Percentiles rank a stretch among this genome's conserved stretches.
Conservation (phyloP, 495 filamentous ascomycete genomes). For the Penicillium antarcticum region DNA sequence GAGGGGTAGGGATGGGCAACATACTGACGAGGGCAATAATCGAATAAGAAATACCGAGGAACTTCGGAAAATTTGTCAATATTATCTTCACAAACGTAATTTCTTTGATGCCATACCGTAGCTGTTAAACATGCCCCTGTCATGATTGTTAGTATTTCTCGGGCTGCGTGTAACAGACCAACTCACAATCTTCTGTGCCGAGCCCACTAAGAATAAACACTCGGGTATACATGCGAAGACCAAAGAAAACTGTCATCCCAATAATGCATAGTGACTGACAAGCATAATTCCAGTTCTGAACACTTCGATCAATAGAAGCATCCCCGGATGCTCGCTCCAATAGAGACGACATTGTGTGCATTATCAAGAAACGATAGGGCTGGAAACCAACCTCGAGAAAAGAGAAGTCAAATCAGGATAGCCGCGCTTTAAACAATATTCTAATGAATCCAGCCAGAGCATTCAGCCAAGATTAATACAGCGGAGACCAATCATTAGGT, state of each 20-base stretch:
- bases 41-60: slow-evolving; percentile 26
- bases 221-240: slow-evolving; percentile 21
- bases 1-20: background rate
- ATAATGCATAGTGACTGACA: slow-evolving; percentile 28
- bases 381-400: too few relatives aligned
- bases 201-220: slow-evolving; percentile 21
- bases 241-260: slow-evolving; percentile 24
- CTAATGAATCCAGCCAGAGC: background rate
- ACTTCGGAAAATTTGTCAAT: slow-evolving; percentile 1
- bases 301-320: slow-evolving; percentile 10
- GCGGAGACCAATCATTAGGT: background rate
- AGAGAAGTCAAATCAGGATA: background rate
- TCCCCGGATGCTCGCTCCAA: slow-evolving; percentile 2
- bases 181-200: slow-evolving; percentile 29
- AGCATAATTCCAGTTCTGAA: slow-evolving; percentile 24
- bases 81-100: too few relatives aligned
- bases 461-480: background rate
- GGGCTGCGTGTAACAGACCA: background rate
- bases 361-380: background rate
- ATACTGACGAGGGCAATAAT: slow-evolving; percentile 24
- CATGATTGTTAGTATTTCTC: background rate
- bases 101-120: background rate
- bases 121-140: slow-evolving; percentile 3
- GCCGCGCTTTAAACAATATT: background rate
- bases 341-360: background rate